Evolutionary conservation across 805 yeast genomes (phyloP), one percentile per base, ranked within the genome.

Genomic region (Candida golubevii): DNA sequence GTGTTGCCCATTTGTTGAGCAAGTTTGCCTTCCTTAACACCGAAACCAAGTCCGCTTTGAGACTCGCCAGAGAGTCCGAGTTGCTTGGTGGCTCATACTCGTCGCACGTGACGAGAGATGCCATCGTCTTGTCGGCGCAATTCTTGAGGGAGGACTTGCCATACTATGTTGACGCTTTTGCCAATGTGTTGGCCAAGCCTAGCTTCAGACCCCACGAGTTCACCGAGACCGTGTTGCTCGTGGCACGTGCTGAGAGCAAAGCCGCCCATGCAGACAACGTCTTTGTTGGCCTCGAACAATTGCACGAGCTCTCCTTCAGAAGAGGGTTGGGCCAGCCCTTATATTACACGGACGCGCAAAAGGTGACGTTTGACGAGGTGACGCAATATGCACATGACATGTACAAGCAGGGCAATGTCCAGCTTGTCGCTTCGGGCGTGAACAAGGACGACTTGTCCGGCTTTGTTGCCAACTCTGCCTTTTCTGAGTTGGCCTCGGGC

Each of bases 1-100:
- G 98, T 71, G 70, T 85, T 55, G 76, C 97, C 36, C 97, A 91
- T 68, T 71, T 89, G 53, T 77, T 90, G 60, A 79, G 91, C 60
- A 80, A 88, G 67, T 89, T 81, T 67, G 84, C 83, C 59, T 93
- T 85, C 75, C 80, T 85, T 63, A 83, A 85, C 77, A 88, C 96
- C 45, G 75, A 75, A 50, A 66, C 80, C 57, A 88, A 88, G 67
- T 85, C 97, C 14, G 96, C 93, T 23, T 77, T 93, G 64, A 86
- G 98, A 74, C 76, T 90, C 61, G 85, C 89, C 62, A 86, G 99
- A 71, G 99, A 93, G 73, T 73, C 90, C 41, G 99, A 91, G 74
- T 79, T 93, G 54, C 76, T 91, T 54, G 98, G 99, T 56, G 98
- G 96, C 63, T 69, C 68, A 48, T 79, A 88, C 67, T 62, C 77